phyloP scores from a whole-genome alignment of 768 basidiomycete species.

The Cyathus striatus region DNA sequence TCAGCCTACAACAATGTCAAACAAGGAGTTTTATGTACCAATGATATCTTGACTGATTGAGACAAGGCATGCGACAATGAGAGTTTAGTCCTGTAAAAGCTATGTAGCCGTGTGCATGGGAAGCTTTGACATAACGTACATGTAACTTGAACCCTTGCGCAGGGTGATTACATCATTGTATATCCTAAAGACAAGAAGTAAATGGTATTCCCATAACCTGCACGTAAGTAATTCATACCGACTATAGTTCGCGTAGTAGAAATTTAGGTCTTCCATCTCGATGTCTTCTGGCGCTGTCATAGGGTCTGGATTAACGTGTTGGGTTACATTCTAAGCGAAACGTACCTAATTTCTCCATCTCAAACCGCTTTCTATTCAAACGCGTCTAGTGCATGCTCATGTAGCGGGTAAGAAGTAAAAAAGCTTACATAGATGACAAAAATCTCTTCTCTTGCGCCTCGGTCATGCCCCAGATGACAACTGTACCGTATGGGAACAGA shows the following conservation, averaged over 20 bases:
- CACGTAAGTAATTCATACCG: slow-evolving; percentile 40
- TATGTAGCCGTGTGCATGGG: not conserved
- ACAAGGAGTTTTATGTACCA: slow-evolving; percentile 37
- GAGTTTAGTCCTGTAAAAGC: slow-evolving; percentile 75
- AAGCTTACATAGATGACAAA: slow-evolving; percentile 79
- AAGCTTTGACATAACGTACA: slow-evolving; percentile 45
- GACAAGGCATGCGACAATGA: slow-evolving; percentile 92
- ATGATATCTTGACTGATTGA: slow-evolving; percentile 95
- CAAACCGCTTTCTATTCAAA: slow-evolving; percentile 83
- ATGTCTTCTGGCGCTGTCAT: slow-evolving; percentile 72
- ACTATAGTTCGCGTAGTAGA: slow-evolving; percentile 95
- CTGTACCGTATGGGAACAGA: slow-evolving; percentile 89
- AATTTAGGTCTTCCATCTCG: slow-evolving; percentile 97
- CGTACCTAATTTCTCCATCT: slow-evolving; percentile 80
- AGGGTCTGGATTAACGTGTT: not conserved
- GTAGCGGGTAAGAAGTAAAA: not conserved
- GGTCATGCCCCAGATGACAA: slow-evolving; percentile 98
- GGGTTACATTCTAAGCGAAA: too few relatives aligned
- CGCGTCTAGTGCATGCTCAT: slow-evolving; percentile 9
- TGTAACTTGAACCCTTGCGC: slow-evolving; percentile 91
- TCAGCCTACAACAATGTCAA: not conserved
- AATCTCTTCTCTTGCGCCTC: slow-evolving; percentile 90
- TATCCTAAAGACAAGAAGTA: slow-evolving; percentile 44
- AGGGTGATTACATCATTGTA: slow-evolving; percentile 98
- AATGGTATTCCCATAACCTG: slow-evolving; percentile 2